A percentile compares a stretch with the other conserved stretches of the same genome.
These are phyloP conservation scores for Yarrowia alimentaria DNA, from an alignment of 805 yeast genomes.

Conservation along the genomic window DNA sequence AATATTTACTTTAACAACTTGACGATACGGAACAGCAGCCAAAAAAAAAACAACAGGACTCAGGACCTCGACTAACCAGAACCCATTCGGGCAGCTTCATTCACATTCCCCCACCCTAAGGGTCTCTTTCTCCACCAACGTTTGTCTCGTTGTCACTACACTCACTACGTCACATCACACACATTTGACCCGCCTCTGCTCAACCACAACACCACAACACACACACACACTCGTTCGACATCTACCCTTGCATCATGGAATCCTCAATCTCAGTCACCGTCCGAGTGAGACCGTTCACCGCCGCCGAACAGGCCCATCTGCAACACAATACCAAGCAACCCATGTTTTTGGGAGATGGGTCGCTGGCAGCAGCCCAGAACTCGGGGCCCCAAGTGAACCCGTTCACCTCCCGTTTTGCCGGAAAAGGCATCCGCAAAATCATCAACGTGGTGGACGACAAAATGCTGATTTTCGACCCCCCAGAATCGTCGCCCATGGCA, in stretches of 20 bases:
- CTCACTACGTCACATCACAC: not conserved
- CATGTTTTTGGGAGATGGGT: constrained; percentile 56
- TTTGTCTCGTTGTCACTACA: too few species aligned
- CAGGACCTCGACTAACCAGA: too few species aligned
- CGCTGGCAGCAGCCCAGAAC: constrained; percentile 41
- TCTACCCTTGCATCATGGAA: constrained; percentile 2
- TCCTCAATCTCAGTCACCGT: constrained; percentile 37
- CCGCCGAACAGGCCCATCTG: constrained; percentile 51
- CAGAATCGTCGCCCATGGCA: constrained; percentile 61
- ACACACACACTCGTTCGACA: not conserved
- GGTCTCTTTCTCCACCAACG: too few species aligned
- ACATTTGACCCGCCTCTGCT: too few species aligned
- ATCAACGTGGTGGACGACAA: constrained; percentile 79
- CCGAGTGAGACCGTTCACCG: constrained; percentile 80
- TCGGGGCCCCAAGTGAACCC: constrained; percentile 27
- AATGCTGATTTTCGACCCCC: constrained; percentile 86
- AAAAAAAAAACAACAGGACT: too few species aligned
- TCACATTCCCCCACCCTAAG: too few species aligned
- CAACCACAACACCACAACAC: not conserved
- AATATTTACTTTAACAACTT: too few species aligned
- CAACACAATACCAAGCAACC: constrained; percentile 44
- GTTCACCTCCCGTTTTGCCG: constrained; percentile 31
- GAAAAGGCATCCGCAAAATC: constrained; percentile 60
- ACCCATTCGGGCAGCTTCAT: too few species aligned
- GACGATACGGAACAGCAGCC: too few species aligned